Percentiles rank a stretch among this genome's conserved stretches.
phyloP scores from a whole-genome alignment of 371 early-diverging fungal species.

The Gilbertella persicaria region DNA sequence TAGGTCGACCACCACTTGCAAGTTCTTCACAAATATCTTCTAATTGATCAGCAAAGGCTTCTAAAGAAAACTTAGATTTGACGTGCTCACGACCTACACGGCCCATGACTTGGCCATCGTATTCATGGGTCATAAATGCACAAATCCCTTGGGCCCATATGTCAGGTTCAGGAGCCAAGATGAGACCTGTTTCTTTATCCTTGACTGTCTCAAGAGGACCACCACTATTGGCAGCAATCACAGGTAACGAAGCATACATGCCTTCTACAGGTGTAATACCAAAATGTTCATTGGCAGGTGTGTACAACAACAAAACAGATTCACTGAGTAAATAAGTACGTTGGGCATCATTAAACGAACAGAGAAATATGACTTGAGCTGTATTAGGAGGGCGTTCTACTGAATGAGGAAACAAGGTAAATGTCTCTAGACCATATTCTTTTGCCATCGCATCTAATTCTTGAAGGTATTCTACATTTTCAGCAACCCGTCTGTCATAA shows the following conservation, averaged over 20 bases:
- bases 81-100: constrained; percentile 65
- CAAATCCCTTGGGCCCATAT: constrained; percentile 68
- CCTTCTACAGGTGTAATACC: constrained; percentile 97
- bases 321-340: constrained; percentile 70
- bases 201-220: constrained; percentile 84
- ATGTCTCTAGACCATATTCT: constrained; percentile 43
- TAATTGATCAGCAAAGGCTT: constrained; percentile 68
- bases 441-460: constrained; percentile 70
- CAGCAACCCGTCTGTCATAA: constrained; percentile 80
- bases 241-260: constrained; percentile 88
- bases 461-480: constrained; percentile 83
- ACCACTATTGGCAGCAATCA: constrained; percentile 86
- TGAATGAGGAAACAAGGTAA: constrained; percentile 39
- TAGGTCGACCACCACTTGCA: constrained; percentile 25
- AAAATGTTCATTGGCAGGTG: constrained; percentile 94
- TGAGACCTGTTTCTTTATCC: constrained; percentile 76
- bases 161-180: constrained; percentile 61
- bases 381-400: constrained; percentile 32
- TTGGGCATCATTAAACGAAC: constrained; percentile 85
- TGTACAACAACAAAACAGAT: constrained; percentile 79
- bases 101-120: constrained; percentile 57
- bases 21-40: constrained; percentile 57
- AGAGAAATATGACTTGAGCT: constrained; percentile 82
- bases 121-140: constrained; percentile 41
- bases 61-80: constrained; percentile 63